Evolutionary conservation across 2,329 filamentous ascomycete species (phyloP).

Genomic region (Rhynchosporium agropyri): DNA sequence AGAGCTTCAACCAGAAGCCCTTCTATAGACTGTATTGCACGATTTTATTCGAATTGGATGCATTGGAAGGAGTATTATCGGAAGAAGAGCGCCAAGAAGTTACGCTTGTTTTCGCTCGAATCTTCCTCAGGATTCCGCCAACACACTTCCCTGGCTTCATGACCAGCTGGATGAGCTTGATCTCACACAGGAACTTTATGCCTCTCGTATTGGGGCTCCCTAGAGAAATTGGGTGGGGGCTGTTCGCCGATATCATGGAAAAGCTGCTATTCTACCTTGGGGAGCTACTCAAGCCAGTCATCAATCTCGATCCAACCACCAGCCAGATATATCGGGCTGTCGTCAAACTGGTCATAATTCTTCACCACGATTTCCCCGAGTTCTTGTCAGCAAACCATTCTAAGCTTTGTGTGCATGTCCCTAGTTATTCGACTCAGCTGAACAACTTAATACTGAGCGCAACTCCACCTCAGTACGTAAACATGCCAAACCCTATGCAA

Average conservation of each 20-base stretch:
- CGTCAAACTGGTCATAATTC: conserved; percentile 77
- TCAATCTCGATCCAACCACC: conserved; percentile 67
- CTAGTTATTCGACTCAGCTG: conserved; percentile 81
- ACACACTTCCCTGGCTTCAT: conserved; percentile 78
- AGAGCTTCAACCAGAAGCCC: conserved; percentile 82
- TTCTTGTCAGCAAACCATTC: conserved; percentile 89
- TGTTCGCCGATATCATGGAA: conserved; percentile 73
- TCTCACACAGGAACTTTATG: conserved; percentile 85
- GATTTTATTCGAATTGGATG: conserved; percentile 74
- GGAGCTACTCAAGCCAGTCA: conserved; percentile 71
- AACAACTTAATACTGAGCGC: conserved; percentile 87
- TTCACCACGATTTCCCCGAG: conserved; percentile 94
- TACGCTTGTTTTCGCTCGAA: conserved; percentile 70
- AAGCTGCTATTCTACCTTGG: conserved; percentile 74
- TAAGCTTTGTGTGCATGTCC: conserved; percentile 78
- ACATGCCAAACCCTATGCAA: conserved; percentile 73
- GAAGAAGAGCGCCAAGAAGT: conserved; percentile 69
- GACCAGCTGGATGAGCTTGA: conserved; percentile 80
- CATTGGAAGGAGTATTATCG: conserved; percentile 58
- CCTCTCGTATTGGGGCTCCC: conserved; percentile 72
- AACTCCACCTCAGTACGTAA: conserved; percentile 67
- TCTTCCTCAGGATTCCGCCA: conserved; percentile 75
- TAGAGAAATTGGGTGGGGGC: conserved; percentile 72
- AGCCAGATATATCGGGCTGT: conserved; percentile 86
- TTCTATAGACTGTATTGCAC: conserved; percentile 90